Evolutionary conservation across 371 early-diverging fungal genomes (phyloP).

Genomic region (Lichtheimia ornata): DNA sequence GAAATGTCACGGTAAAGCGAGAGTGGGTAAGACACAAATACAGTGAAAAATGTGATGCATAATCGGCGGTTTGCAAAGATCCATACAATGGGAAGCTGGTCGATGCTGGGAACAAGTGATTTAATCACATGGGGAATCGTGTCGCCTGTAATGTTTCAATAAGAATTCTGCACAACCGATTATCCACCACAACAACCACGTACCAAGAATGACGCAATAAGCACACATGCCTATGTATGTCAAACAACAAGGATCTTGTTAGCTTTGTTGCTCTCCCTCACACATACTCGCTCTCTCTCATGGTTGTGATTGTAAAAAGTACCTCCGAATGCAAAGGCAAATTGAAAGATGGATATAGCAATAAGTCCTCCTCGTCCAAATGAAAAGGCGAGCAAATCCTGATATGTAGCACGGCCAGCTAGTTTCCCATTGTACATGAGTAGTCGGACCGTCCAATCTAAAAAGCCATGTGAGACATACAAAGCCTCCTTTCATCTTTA

Average conservation of each 20-base stretch:
- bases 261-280: too few species aligned
- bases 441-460: constrained; percentile 79
- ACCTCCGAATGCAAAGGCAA: constrained; percentile 85
- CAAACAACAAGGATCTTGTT: not conserved
- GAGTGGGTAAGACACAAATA: constrained; percentile 71
- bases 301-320: constrained; percentile 10
- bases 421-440: constrained; percentile 71
- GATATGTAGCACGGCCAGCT: constrained; percentile 73
- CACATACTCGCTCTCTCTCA: too few species aligned
- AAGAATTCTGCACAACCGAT: not conserved
- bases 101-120: constrained; percentile 63
- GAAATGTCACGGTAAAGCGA: constrained; percentile 80
- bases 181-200: constrained; percentile 1
- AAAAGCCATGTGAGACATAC: not conserved
- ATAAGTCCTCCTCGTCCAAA: constrained; percentile 74
- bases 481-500: not conserved
- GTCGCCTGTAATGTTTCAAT: constrained; percentile 53
- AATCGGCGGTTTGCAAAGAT: constrained; percentile 55
- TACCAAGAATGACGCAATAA: constrained; percentile 77
- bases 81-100: constrained; percentile 50
- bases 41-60: constrained; percentile 69
- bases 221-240: constrained; percentile 67
- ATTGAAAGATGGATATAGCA: constrained; percentile 76
- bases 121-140: constrained; percentile 77
- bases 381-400: constrained; percentile 72